Base-by-base conservation (phyloP, 129 eudicot genomes). In the Chrysanthemum seticuspe region DNA sequence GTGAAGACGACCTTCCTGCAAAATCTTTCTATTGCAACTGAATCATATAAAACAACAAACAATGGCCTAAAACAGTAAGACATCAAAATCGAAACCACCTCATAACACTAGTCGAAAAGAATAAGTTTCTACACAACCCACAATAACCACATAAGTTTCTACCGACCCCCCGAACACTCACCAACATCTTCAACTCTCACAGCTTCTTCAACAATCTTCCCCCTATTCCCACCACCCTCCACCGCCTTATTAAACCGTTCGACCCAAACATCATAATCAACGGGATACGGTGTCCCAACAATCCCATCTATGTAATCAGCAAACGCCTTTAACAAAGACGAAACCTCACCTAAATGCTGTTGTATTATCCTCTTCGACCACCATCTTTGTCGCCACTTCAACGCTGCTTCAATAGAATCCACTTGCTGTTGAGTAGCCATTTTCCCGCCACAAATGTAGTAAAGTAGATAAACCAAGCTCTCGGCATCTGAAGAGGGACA, bases 401-500 rank as follows among this genome's bases (percentile, higher is more conserved):
- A 69, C 0, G 98, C 96, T 15, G 95, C 85, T 74, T 92, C 98
- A 10, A 92, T 87, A 6, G 98, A 92, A 67, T 92, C 98, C 13
- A 79, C 91, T 73, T 82, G 85, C 53, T 74, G 86, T 62, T 69
- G 80, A 56, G 47, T 80, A n/a, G 84, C 81, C 87, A 85, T 84
- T 40, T 51, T 71, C 3, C 98, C 96, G 2, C 98, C 98, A 62
- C 83, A 83, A 52, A 87, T 48, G 40, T 71, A 92, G 73, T 85
- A 92, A 8, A 89, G 70, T 5, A 87, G 75, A 62, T 89, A 92
- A 62, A 92, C 84, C 2, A 92, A 87, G 70, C 96, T 89, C 82
- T 89, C 98, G 2, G 86, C 88, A 61, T 92, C 98, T 2, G 98
- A 92, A 29, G 96, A 87, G 13, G 95, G 87, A 64, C 96, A 92